These are phyloP conservation scores for Symbiotaphrina buchneri DNA, from an alignment of 495 filamentous ascomycete species.

Conservation along the genomic window DNA sequence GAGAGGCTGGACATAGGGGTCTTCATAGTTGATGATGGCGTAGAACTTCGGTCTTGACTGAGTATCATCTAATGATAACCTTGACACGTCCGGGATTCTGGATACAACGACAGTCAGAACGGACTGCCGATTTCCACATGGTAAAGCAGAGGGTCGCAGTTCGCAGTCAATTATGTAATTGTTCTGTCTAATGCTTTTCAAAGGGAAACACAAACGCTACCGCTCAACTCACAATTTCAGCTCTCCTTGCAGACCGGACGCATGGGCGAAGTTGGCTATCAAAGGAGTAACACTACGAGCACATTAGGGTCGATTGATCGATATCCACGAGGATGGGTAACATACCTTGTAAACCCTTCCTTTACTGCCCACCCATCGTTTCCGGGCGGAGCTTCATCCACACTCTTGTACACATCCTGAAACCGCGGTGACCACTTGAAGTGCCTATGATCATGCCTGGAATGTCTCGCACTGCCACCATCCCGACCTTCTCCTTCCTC, in stretches of 20 bases:
- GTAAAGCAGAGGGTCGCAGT: no score
- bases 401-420: conserved; percentile 61
- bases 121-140: background rate
- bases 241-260: conserved; percentile 38
- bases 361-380: conserved; percentile 92
- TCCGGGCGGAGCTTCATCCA: conserved; percentile 56
- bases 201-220: conserved; percentile 10
- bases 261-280: conserved; percentile 80
- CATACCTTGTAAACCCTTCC: conserved; percentile 70
- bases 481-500: conserved; percentile 10
- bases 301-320: background rate
- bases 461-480: conserved; percentile 7
- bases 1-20: conserved; percentile 65
- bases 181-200: conserved; percentile 4
- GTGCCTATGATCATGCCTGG: conserved; percentile 46
- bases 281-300: conserved; percentile 59
- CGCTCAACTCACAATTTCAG: conserved; percentile 63
- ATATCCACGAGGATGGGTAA: conserved; percentile 4
- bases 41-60: conserved; percentile 23
- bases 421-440: conserved; percentile 90
- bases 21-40: conserved; percentile 63
- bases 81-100: conserved; percentile 1
- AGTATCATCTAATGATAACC: conserved; percentile 1
- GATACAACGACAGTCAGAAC: background rate
- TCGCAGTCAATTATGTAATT: no score